A percentile compares a stretch with the other conserved stretches of the same genome.
phyloP scores from a whole-genome alignment of 2,329 filamentous ascomycete species.

The Botrytis medusae region DNA sequence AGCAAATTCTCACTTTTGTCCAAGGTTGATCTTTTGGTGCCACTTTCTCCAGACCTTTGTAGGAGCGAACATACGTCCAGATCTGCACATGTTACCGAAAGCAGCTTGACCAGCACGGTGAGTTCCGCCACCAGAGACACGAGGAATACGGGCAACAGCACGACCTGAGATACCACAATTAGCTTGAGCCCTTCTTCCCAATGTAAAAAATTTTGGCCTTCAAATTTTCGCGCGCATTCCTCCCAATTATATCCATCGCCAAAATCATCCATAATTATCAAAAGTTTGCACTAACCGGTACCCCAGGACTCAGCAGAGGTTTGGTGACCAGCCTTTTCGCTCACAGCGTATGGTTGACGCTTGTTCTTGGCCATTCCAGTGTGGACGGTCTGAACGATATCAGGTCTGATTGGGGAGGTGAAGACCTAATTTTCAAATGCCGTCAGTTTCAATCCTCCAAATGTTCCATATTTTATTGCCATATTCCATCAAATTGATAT shows the following conservation, averaged over 20 bases:
- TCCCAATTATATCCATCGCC: background rate
- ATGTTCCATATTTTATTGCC: background rate
- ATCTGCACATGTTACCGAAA: conserved; percentile 99
- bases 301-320: conserved; percentile 99
- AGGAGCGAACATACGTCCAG: conserved; percentile 99
- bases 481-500: conserved; percentile 7
- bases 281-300: conserved; percentile 73
- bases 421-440: conserved; percentile 62
- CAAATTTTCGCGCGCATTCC: background rate
- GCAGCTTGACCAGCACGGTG: conserved; percentile 99
- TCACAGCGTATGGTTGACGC: conserved; percentile 98
- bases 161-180: conserved; percentile 62
- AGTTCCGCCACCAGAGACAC: conserved; percentile 99
- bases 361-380: conserved; percentile 99
- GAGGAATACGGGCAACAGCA: conserved; percentile 99
- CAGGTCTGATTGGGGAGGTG: conserved; percentile 93
- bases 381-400: conserved; percentile 96
- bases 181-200: conserved; percentile 23
- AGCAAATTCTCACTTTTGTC: conserved; percentile 72
- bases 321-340: conserved; percentile 99
- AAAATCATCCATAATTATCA: conserved; percentile 24
- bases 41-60: conserved; percentile 99
- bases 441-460: conserved; percentile 31
- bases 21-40: conserved; percentile 99
- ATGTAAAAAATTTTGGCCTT: background rate